These are phyloP conservation scores for Xylaria sp. DNA, from an alignment of 2,329 filamentous ascomycete species.

Conservation along the genomic window DNA sequence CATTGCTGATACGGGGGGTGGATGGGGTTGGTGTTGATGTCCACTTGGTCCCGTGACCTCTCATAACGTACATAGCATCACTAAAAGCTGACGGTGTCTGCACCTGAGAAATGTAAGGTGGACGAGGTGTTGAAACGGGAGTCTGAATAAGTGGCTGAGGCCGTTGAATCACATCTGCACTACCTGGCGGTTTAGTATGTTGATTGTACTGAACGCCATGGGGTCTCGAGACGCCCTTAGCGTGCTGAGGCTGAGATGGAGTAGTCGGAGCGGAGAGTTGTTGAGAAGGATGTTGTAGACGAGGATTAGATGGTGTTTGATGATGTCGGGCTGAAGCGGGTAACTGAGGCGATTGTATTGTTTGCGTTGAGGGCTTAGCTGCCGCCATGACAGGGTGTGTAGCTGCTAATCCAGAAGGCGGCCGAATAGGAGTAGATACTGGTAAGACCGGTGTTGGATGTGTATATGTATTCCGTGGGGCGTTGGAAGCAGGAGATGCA, in stretches of 20 bases:
- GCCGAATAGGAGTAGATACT: constrained; percentile 43
- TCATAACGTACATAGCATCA: constrained; percentile 46
- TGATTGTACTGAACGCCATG: constrained; percentile 47
- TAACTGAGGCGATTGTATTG: constrained; percentile 41
- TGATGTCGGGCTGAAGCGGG: constrained; percentile 38
- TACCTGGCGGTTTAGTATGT: constrained; percentile 39
- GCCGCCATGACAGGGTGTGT: constrained; percentile 36
- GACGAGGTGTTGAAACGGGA: constrained; percentile 37
- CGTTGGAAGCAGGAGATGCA: constrained; percentile 45
- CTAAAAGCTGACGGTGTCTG: constrained; percentile 43
- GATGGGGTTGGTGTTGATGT: constrained; percentile 65
- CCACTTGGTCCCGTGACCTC: constrained; percentile 67
- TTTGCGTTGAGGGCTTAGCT: constrained; percentile 39
- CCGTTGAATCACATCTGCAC: constrained; percentile 38
- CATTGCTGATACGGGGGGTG: constrained; percentile 58
- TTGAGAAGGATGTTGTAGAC: constrained; percentile 22
- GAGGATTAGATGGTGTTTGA: constrained; percentile 33
- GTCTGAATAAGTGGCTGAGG: constrained; percentile 41
- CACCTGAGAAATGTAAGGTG: constrained; percentile 35
- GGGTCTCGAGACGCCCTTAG: constrained; percentile 34
- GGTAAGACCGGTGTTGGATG: constrained; percentile 37
- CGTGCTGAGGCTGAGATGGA: constrained; percentile 40
- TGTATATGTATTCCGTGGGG: constrained; percentile 36
- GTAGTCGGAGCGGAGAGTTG: constrained; percentile 42
- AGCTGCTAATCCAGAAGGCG: constrained; percentile 38